Percentiles rank a stretch among this genome's conserved stretches.
Conservation (phyloP, 208 protist species). For the Leishmania lainsoni region DNA sequence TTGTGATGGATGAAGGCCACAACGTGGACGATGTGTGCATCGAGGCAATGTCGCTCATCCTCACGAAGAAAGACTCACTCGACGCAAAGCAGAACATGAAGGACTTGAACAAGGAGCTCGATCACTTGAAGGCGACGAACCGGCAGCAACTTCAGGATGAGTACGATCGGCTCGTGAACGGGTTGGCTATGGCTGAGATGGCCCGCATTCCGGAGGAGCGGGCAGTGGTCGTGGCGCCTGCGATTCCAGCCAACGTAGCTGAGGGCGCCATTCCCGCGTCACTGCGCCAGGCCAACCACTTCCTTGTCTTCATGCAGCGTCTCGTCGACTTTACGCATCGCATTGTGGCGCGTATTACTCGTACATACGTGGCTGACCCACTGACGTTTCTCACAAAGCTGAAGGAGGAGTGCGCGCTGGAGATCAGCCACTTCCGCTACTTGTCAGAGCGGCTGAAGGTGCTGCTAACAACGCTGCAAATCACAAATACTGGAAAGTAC, state of each 20-base stretch:
- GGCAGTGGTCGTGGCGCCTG: conserved; percentile 34
- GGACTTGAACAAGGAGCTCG: conserved; percentile 69
- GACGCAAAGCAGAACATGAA: conserved; percentile 85
- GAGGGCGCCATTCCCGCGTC: conserved; percentile 96
- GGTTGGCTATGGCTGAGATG: conserved; percentile 86
- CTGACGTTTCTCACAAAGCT: conserved; percentile 90
- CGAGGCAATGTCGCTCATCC: conserved; percentile 97
- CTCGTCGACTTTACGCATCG: conserved; percentile 95
- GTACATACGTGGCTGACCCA: conserved; percentile 89
- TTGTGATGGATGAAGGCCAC: conserved; percentile 99
- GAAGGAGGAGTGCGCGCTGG: conserved; percentile 85
- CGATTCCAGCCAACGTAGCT: conserved; percentile 81
- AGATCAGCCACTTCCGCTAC: conserved; percentile 86
- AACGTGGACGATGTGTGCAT: conserved; percentile 99
- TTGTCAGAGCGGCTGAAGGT: conserved; percentile 92
- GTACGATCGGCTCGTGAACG: conserved; percentile 93
- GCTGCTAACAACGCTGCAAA: conserved; percentile 95
- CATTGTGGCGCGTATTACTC: conserved; percentile 82
- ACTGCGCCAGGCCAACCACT: conserved; percentile 96
- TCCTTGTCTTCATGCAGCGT: conserved; percentile 93
- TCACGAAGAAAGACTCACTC: conserved; percentile 92
- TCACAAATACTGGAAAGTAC: conserved; percentile 94
- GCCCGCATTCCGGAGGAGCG: conserved; percentile 45
- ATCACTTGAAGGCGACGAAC: conserved; percentile 87
- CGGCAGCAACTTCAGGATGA: conserved; percentile 91